Evolutionary conservation across 108 stramenopile genomes (phyloP), one percentile per base, ranked within the genome.

Genomic region (Cylindrotheca closterium): DNA sequence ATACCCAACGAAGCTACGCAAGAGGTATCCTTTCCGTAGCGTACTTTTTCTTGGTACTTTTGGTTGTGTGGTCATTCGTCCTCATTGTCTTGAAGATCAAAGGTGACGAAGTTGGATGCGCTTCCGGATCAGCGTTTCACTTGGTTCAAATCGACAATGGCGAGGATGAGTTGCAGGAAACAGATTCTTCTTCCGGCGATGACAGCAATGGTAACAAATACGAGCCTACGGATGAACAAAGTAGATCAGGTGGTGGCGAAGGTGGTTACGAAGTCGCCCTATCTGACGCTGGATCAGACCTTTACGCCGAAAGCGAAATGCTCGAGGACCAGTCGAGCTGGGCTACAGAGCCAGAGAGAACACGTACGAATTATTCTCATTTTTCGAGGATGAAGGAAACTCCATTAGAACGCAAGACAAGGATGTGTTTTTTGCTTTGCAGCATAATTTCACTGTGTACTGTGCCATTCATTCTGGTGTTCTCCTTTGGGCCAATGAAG

Each of bases 31-130:
- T 78, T 19, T 52, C 61, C 21, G 55, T 80, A 2, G 30, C 58
- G 18, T 58, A 48, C 29, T 30, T 62, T 1, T 55, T 85, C 4
- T 52, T 55, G 3, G 45, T 63, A 5, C 18, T 77, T 12, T 65
- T 74, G n/a, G 24, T 77, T 30, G 27, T 77, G 27, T 84, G 83
- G 83, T 52, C 32, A 2, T 61, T 74, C 37, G 60, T 77, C 7
- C 25, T 79, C 2, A 31, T 74, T 0, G 66, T 77, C 23, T 37
- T 84, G 18, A 79, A 77, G 54, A 63, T 54, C 24, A 66, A 63
- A 31, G 75, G 83, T 1, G 21, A 62, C 4, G 60, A 68, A 47
- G 78, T 79, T 21, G 83, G 83, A 5, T 84, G 83, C 64, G 83
- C 83, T 24, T 76, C 83, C 5, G 83, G 83, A 30, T 19, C 28